Evolutionary conservation across 2,329 filamentous ascomycete genomes (phyloP).

Genomic region (Leptographium wingfieldii): DNA sequence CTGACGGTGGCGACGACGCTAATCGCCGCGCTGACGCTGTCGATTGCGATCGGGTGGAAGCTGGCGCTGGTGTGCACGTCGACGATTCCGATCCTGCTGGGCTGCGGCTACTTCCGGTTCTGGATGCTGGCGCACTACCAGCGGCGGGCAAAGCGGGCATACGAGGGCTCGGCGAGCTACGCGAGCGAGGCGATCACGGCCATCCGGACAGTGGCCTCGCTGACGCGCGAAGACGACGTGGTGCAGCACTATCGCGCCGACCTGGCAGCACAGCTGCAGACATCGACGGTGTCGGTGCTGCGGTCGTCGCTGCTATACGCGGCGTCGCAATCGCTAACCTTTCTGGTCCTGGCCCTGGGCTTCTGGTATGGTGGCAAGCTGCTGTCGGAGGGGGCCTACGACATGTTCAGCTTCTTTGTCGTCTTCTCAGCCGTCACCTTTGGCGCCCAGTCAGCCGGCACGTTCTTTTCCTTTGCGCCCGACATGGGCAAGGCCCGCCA

Average conservation of each 20-base stretch:
- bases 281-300: slow-evolving; percentile 59
- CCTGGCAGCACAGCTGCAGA: slow-evolving; percentile 52
- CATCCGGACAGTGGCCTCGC: slow-evolving; percentile 82
- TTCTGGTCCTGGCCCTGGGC: slow-evolving; percentile 71
- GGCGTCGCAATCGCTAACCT: slow-evolving; percentile 69
- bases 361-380: slow-evolving; percentile 87
- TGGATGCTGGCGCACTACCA: slow-evolving; percentile 59
- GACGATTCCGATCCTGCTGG: slow-evolving; percentile 26
- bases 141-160: slow-evolving; percentile 63
- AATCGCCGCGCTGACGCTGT: slow-evolving; percentile 50
- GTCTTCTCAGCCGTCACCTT: slow-evolving; percentile 84
- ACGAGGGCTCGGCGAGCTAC: slow-evolving; percentile 70
- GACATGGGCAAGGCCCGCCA: slow-evolving; percentile 90
- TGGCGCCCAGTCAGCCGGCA: slow-evolving; percentile 81
- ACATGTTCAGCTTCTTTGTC: slow-evolving; percentile 80
- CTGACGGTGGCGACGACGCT: slow-evolving; percentile 72
- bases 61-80: slow-evolving; percentile 29
- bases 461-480: slow-evolving; percentile 77
- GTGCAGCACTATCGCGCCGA: slow-evolving; percentile 55
- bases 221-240: slow-evolving; percentile 79
- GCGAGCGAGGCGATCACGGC: slow-evolving; percentile 90
- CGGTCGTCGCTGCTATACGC: slow-evolving; percentile 73
- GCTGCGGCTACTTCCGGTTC: slow-evolving; percentile 40
- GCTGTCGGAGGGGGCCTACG: slow-evolving; percentile 58
- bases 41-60: slow-evolving; percentile 29